A percentile compares a stretch with the other conserved stretches of the same genome.
These are phyloP conservation scores for Axilococcus clingmanii DNA, from an alignment of 139 green algal species.

Conservation along the genomic window DNA sequence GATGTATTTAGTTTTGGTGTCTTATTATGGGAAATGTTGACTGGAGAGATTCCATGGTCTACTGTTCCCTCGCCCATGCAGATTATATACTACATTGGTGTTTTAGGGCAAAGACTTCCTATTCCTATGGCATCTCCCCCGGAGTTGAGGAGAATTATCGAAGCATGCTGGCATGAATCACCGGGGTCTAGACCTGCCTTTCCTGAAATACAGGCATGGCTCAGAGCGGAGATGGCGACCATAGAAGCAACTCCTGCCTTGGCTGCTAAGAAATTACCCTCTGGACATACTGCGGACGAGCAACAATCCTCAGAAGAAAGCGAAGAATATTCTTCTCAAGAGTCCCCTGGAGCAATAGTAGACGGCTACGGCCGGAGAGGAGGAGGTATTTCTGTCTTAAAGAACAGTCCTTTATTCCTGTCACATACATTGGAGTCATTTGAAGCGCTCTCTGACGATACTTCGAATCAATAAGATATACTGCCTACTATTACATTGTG, in stretches of 20 bases:
- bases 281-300: not conserved
- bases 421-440: too few relatives aligned
- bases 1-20: conserved; percentile 49
- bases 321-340: too few relatives aligned
- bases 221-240: not conserved
- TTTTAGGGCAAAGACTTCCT: conserved; percentile 43
- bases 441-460: too few relatives aligned
- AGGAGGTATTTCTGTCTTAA: too few relatives aligned
- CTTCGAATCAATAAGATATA: too few relatives aligned
- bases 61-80: conserved; percentile 60
- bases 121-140: conserved; percentile 34
- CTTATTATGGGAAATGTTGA: conserved; percentile 65
- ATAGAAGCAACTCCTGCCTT: too few relatives aligned
- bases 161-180: conserved; percentile 57
- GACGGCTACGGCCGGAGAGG: too few relatives aligned
- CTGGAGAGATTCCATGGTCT: conserved; percentile 55
- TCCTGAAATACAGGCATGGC: not conserved
- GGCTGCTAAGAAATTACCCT: not conserved
- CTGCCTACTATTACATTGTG: too few relatives aligned
- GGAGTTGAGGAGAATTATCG: conserved; percentile 37
- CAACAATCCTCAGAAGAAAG: too few relatives aligned
- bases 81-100: conserved; percentile 48
- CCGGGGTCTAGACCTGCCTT: conserved; percentile 47
- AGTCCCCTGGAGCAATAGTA: too few relatives aligned
- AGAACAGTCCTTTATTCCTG: too few relatives aligned